These are phyloP conservation scores for Diospyros kaki DNA, from an alignment of 148 eudicot genomes.

Conservation along the genomic window DNA sequence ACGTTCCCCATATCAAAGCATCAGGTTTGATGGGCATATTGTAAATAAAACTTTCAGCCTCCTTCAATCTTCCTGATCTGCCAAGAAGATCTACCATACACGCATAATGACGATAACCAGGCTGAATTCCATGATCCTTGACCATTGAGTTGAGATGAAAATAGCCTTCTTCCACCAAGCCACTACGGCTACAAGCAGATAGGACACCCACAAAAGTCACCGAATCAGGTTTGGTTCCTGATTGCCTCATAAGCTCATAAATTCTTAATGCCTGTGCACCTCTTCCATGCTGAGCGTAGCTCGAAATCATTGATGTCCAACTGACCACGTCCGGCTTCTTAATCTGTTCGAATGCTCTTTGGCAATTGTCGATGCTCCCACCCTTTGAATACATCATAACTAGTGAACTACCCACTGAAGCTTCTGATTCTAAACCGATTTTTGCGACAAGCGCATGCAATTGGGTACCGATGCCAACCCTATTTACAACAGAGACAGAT, in stretches of 20 bases:
- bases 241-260: constrained; percentile 56
- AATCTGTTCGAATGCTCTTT: constrained; percentile 55
- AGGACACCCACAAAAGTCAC: constrained; percentile 87
- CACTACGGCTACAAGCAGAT: constrained; percentile 85
- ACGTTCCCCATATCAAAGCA: constrained; percentile 67
- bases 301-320: constrained; percentile 72
- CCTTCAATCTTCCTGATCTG: constrained; percentile 67
- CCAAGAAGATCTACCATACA: constrained; percentile 94
- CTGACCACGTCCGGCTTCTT: constrained; percentile 58
- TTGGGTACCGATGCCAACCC: constrained; percentile 42
- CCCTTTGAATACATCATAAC: constrained; percentile 68
- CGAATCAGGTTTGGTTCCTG: constrained; percentile 66
- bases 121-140: constrained; percentile 55
- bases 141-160: constrained; percentile 67
- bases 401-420: constrained; percentile 66
- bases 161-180: constrained; percentile 82
- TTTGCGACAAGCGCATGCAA: constrained; percentile 50
- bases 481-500: constrained; percentile 35
- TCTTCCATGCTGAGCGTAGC: constrained; percentile 79
- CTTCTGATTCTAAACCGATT: constrained; percentile 56
- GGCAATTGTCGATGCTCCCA: constrained; percentile 59
- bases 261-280: constrained; percentile 55
- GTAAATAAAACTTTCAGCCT: constrained; percentile 62
- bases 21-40: constrained; percentile 66
- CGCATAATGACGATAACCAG: constrained; percentile 62